These are phyloP conservation scores for Aspergillus incahuasiensis DNA, from an alignment of 495 filamentous ascomycete species.

Conservation along the genomic window DNA sequence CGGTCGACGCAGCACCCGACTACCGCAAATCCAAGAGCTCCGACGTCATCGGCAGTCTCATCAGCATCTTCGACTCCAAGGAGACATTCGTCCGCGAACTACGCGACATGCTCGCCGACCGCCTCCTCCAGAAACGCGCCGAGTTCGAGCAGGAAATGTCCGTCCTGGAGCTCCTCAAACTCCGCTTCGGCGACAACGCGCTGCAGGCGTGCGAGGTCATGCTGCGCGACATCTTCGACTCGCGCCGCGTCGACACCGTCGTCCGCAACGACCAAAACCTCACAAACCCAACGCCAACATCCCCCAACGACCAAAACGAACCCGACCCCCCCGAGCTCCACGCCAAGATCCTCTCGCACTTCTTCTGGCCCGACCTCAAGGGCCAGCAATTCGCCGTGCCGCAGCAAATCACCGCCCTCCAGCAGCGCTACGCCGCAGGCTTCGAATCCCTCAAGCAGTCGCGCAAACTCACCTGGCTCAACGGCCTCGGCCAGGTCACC, in stretches of 20 bases:
- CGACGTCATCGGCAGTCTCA: slow-evolving; percentile 88
- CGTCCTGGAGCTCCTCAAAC: slow-evolving; percentile 82
- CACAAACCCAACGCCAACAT: too few species aligned
- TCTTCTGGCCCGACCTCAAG: slow-evolving; percentile 88
- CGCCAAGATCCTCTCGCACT: slow-evolving; percentile 80
- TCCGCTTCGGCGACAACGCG: slow-evolving; percentile 78
- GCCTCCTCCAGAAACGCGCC: slow-evolving; percentile 66
- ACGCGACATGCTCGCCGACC: slow-evolving; percentile 75
- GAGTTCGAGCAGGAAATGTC: slow-evolving; percentile 71
- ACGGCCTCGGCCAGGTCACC: slow-evolving; percentile 71
- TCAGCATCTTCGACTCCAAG: slow-evolving; percentile 79
- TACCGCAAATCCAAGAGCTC: slow-evolving; percentile 83
- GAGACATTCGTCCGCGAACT: slow-evolving; percentile 93
- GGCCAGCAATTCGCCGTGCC: slow-evolving; percentile 74
- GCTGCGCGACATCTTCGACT: slow-evolving; percentile 90
- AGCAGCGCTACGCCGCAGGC: slow-evolving; percentile 65
- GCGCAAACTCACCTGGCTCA: slow-evolving; percentile 84
- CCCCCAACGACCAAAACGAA: not conserved
- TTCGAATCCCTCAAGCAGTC: slow-evolving; percentile 75
- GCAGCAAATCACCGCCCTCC: slow-evolving; percentile 52
- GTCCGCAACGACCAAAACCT: slow-evolving; percentile 53
- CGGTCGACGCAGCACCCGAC: slow-evolving; percentile 86
- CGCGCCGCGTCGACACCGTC: slow-evolving; percentile 60
- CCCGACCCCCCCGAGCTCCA: slow-evolving; percentile 49
- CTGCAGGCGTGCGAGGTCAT: slow-evolving; percentile 95